Percentiles rank a stretch among this genome's conserved stretches.
phyloP scores from a whole-genome alignment of 306 rosid species.

The Vigna hirtella region DNA sequence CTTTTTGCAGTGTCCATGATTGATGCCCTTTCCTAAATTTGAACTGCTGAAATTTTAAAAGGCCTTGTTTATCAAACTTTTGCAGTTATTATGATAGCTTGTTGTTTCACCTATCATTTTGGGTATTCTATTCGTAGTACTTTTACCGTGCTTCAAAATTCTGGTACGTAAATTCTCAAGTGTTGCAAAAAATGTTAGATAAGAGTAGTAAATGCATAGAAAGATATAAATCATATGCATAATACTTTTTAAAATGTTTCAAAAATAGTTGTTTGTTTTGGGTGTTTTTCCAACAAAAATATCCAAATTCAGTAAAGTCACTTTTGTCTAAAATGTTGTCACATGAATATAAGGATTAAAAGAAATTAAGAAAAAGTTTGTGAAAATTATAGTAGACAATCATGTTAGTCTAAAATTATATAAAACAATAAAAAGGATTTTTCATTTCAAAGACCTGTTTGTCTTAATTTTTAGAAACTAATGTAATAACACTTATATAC shows the following conservation, averaged over 20 bases:
- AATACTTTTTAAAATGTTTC: background rate
- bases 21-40: constrained; percentile 26
- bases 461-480: background rate
- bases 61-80: constrained; percentile 20
- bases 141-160: constrained; percentile 77
- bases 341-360: too few species aligned
- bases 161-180: constrained; percentile 70
- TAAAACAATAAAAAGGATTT: too few species aligned
- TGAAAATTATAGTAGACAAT: too few species aligned
- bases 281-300: background rate
- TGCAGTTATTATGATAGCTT: constrained; percentile 91
- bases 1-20: background rate
- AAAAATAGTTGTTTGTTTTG: too few species aligned
- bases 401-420: too few species aligned
- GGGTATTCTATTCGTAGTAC: constrained; percentile 53
- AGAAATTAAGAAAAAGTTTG: too few species aligned
- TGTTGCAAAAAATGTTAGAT: constrained; percentile 27
- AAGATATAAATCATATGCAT: background rate
- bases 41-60: constrained; percentile 24
- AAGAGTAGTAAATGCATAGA: too few species aligned
- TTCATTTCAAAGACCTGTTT: too few species aligned
- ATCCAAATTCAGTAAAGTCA: background rate
- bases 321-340: too few species aligned
- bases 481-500: background rate
- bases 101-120: constrained; percentile 72